Evolutionary conservation across 2,329 filamentous ascomycete species (phyloP), one percentile per base, ranked within the genome.

Genomic region (Trichoderma atrobrunneum): DNA sequence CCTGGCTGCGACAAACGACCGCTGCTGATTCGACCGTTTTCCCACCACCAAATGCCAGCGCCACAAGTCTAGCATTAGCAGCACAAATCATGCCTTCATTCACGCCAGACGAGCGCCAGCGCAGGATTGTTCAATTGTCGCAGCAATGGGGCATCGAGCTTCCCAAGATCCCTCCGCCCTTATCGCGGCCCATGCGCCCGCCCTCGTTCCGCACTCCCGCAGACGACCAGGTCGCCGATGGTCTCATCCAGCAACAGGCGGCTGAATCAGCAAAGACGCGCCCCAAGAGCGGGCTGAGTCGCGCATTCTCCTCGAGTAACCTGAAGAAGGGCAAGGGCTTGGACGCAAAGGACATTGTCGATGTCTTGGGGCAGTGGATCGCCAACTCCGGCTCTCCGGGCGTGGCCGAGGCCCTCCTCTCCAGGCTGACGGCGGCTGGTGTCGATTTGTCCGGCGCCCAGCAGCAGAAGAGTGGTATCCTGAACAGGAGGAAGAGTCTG

Each of bases 391-490:
- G 87, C 14, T 84, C 86, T 0, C 83, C 87, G 0, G 87, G 85
- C 10, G 84, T 89, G 5, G 87, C 86, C n/a, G 86, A 89, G 76
- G 86, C 85, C 0, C 81, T 90, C 28, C 84, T 89, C 34, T 80
- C 78, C 4, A 87, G 86, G 77, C 79, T 90, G 39, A 80, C 82
- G 43, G 78, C 81, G 1, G 84, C 82, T 1, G 88, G 88, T 16
- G 85, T 87, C 5, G 85, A 88, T 66, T 76, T 89, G 16, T 85
- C 87, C 68, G 82, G 86, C 16, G 80, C 78, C 57, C 81, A 84
- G 68, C 87, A 85, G 75, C 84, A 82, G 71, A 87, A 85, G 67
- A 82, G 83, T 2, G 82, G 83, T 56, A 76, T 89, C 10, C 78
- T 88, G 7, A 84, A 80, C 48, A 80, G 87, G 54, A 82, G 86